phyloP scores from a whole-genome alignment of 1,284 basidiomycete genomes.

The Malassezia psittaci region DNA sequence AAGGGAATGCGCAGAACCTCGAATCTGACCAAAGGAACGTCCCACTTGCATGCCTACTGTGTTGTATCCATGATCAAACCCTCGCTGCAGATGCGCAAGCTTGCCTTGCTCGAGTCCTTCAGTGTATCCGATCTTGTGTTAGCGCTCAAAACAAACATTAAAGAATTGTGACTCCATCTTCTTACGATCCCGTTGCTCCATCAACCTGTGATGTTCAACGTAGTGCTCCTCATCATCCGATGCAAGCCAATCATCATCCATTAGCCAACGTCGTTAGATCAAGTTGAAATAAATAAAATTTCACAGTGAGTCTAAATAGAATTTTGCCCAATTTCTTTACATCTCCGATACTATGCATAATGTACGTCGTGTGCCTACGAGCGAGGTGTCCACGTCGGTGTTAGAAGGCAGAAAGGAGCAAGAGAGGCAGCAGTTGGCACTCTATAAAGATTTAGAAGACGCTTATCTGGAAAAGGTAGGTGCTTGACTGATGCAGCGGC shows the following conservation, averaged over 20 bases:
- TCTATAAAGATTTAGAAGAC: constrained; percentile 11
- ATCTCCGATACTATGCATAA: constrained; percentile 11
- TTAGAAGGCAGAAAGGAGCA: not conserved
- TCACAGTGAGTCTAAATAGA: not conserved
- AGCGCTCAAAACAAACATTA: constrained; percentile 11
- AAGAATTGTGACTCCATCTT: constrained; percentile 16
- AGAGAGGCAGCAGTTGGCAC: constrained; percentile 1
- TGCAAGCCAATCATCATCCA: constrained; percentile 13
- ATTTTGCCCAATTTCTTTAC: constrained; percentile 1
- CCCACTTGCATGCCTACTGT: constrained; percentile 62
- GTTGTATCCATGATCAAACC: constrained; percentile 69
- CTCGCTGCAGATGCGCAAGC: constrained; percentile 63
- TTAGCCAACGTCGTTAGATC: too few species aligned
- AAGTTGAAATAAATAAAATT: too few species aligned
- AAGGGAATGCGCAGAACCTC: constrained; percentile 51
- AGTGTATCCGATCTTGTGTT: constrained; percentile 63
- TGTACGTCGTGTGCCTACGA: constrained; percentile 4
- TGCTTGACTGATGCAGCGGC: not conserved
- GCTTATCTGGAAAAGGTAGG: constrained; percentile 8
- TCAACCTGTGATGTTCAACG: not conserved
- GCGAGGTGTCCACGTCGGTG: not conserved
- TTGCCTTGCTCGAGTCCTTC: constrained; percentile 76
- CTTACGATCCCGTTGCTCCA: constrained; percentile 18
- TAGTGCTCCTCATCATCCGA: constrained; percentile 11
- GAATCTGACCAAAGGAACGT: constrained; percentile 59